Evolutionary conservation across 495 filamentous ascomycete species (phyloP).

Genomic region (Pyronema domesticum): DNA sequence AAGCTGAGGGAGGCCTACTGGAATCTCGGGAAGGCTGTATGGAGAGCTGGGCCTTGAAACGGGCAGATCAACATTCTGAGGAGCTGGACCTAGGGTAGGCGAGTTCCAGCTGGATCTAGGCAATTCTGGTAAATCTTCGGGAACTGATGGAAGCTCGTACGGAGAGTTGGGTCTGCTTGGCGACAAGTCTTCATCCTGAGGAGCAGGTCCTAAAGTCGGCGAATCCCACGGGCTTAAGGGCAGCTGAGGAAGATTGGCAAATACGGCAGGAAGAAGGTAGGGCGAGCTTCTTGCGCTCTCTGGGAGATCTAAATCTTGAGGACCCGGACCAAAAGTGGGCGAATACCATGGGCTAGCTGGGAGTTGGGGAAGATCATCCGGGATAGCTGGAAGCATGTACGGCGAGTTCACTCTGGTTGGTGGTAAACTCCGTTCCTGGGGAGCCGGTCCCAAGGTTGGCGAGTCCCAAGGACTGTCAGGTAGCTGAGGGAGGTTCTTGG

Average conservation of each 20-base stretch:
- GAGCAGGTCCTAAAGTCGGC: slow-evolving; percentile 2
- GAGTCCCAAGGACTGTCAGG: slow-evolving; percentile 1
- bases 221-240: slow-evolving; percentile 4
- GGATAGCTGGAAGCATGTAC: background rate
- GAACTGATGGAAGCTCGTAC: background rate
- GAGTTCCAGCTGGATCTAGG: background rate
- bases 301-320: background rate
- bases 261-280: background rate
- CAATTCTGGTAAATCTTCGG: background rate
- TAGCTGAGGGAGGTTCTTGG: background rate
- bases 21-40: background rate
- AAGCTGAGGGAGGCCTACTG: background rate
- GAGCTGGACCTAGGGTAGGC: background rate
- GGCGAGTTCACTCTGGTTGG: background rate
- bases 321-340: background rate
- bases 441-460: background rate
- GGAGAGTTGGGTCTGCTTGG: background rate
- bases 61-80: background rate
- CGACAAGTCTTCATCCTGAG: background rate
- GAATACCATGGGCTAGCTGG: background rate
- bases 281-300: background rate
- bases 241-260: background rate
- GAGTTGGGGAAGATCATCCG: background rate
- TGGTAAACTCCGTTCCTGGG: background rate
- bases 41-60: background rate